A percentile compares a stretch with the other conserved stretches of the same genome.
Evolutionary conservation across 495 filamentous ascomycete species (phyloP).

Genomic region (Neurospora sp.): DNA sequence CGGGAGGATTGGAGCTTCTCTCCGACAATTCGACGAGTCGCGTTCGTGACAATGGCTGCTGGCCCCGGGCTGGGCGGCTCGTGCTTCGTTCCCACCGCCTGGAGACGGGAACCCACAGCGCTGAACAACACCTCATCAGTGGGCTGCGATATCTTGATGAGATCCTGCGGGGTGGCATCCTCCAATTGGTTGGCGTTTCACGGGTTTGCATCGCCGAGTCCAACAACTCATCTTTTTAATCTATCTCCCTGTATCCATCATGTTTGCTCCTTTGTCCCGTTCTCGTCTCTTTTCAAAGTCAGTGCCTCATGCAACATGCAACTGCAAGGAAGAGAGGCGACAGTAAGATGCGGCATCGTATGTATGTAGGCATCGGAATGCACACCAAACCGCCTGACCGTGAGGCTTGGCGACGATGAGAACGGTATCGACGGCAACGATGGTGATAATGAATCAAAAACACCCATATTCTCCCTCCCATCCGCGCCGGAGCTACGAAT

Average conservation of each 20-base stretch:
- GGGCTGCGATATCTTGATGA: background rate
- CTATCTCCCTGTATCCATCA: background rate
- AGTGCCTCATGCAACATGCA: background rate
- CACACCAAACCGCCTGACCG: background rate
- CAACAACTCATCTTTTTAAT: background rate
- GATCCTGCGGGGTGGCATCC: background rate
- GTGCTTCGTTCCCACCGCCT: background rate
- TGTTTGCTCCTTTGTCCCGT: background rate
- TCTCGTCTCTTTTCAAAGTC: background rate
- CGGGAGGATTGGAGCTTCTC: background rate
- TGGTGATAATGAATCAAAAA: background rate
- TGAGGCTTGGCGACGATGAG: background rate
- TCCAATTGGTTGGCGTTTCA: background rate
- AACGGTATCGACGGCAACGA: background rate
- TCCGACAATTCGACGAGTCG: background rate
- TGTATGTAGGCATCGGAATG: background rate
- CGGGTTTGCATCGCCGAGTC: background rate
- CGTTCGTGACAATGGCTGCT: background rate
- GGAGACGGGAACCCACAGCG: background rate
- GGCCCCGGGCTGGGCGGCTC: background rate
- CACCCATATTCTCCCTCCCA: background rate
- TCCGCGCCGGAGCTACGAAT: background rate
- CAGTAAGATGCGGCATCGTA: background rate
- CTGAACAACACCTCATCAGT: background rate
- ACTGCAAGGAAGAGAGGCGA: background rate